These are phyloP conservation scores for Hyaloscypha finlandica DNA, from an alignment of 495 filamentous ascomycete species.

Conservation along the genomic window DNA sequence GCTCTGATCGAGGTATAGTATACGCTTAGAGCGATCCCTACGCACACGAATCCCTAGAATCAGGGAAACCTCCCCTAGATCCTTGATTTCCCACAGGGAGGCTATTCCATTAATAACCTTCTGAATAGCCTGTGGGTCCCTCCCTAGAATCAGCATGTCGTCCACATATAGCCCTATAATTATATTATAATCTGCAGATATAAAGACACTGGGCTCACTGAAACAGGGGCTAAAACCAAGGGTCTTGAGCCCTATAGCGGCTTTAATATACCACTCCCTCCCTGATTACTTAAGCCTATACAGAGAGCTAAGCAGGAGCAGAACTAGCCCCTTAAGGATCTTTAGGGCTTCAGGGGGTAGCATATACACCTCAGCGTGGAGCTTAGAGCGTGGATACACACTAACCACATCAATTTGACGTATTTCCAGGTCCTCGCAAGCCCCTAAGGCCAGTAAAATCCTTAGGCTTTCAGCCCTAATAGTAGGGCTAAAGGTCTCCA, in stretches of 20 bases:
- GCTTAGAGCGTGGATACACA: too few species aligned
- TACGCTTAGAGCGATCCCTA: neutral
- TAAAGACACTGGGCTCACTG: too few species aligned
- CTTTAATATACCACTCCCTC: too few species aligned
- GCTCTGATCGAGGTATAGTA: neutral
- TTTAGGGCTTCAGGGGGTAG: too few species aligned
- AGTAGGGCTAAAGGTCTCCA: constrained; percentile 10
- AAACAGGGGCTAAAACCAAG: too few species aligned
- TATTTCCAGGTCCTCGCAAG: constrained; percentile 9
- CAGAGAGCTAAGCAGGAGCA: too few species aligned
- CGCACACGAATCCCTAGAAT: neutral
- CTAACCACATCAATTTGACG: neutral
- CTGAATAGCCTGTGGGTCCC: neutral
- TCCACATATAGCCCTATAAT: constrained; percentile 16
- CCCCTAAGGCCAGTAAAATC: constrained; percentile 3
- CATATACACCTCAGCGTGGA: too few species aligned
- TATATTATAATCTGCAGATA: neutral
- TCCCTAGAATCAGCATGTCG: constrained; percentile 6
- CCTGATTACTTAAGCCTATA: too few species aligned
- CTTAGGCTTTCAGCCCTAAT: constrained; percentile 13
- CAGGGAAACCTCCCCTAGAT: constrained; percentile 2
- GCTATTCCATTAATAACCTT: neutral
- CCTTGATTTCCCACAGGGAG: constrained; percentile 6
- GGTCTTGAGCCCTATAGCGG: too few species aligned
- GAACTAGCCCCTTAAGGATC: too few species aligned